Evolutionary conservation across 1,139 yeast species (phyloP), one percentile per base, ranked within the genome.

Genomic region (Suhomyces chickasaworum): DNA sequence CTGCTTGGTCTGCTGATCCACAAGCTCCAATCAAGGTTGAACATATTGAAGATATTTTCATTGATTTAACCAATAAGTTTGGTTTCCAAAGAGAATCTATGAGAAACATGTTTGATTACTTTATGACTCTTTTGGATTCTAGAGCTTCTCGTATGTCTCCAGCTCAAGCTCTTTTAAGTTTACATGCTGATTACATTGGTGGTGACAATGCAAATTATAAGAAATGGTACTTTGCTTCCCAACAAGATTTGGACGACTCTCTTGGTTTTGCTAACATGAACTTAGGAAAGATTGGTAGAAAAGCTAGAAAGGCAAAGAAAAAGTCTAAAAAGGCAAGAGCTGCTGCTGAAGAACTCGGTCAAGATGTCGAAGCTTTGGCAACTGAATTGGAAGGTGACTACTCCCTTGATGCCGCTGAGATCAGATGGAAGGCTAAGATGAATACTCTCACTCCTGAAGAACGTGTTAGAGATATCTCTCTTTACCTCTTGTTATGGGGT

Each of bases 61-160:
- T 88, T 61, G 96, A 91, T 64, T 76, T 95, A 65, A 77, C 96
- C 50, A 85, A 86, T 70, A 86, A 87, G 69, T 90, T 95, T 69
- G 99, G 99, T 53, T 95, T 95, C 81, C 99, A 95, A 76, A 82
- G 96, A 69, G 98, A 91, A 65, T 89, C 97, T 22, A 89, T 89
- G 93, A 83, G 96, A 73, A 95, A 95, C 71, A 88, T 91, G 89
- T 93, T 84, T 70, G 99, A 95, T 65, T 95, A 89, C 69, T 85
- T 93, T 67, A 87, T 95, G 97, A 82, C 89, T 23, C 77, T 91
- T 59, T 78, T 95, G 63, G 99, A 95, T 65, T 93, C 99, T 8
- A 83, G 98, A 66, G 81, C 98, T 9, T 89, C 97, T 44, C 86
- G 99, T 71, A 89, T 91, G 96, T 84, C 97, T 16, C 97, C 99